These are phyloP conservation scores for Brasilioporus rufonigricans DNA, from an alignment of 768 basidiomycete species.

Conservation along the genomic window DNA sequence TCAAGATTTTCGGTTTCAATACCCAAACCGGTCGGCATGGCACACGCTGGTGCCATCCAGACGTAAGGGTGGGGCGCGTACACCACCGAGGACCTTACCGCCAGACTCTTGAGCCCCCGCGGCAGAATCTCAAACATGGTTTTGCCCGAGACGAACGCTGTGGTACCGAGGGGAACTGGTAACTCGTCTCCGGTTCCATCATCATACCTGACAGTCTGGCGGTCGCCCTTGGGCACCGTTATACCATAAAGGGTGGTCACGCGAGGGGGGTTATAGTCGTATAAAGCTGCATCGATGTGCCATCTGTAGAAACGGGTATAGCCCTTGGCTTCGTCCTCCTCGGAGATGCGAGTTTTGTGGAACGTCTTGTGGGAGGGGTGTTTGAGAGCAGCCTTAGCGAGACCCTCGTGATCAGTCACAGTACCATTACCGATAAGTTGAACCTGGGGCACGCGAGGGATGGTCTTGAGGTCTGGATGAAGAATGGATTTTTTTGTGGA, in stretches of 20 bases:
- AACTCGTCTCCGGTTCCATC: constrained; percentile 87
- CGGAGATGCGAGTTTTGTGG: constrained; percentile 74
- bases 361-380: constrained; percentile 86
- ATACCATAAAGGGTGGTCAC: constrained; percentile 86
- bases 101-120: constrained; percentile 69
- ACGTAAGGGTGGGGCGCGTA: constrained; percentile 89
- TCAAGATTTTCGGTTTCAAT: constrained; percentile 79
- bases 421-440: constrained; percentile 90
- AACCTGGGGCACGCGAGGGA: constrained; percentile 84
- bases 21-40: constrained; percentile 76
- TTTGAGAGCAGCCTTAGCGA: constrained; percentile 74
- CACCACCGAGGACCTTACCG: constrained; percentile 69
- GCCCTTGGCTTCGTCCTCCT: constrained; percentile 74
- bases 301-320: constrained; percentile 87
- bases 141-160: constrained; percentile 78
- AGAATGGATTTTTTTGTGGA: constrained; percentile 74
- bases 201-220: constrained; percentile 72
- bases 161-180: constrained; percentile 80
- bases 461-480: constrained; percentile 88
- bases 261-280: constrained; percentile 72
- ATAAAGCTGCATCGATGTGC: constrained; percentile 90
- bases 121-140: constrained; percentile 84
- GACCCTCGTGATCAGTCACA: constrained; percentile 77
- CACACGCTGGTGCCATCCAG: constrained; percentile 82
- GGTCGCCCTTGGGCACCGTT: constrained; percentile 60